Conservation (phyloP, 2,329 filamentous ascomycete genomes). For the Albophoma yamanashiensis region DNA sequence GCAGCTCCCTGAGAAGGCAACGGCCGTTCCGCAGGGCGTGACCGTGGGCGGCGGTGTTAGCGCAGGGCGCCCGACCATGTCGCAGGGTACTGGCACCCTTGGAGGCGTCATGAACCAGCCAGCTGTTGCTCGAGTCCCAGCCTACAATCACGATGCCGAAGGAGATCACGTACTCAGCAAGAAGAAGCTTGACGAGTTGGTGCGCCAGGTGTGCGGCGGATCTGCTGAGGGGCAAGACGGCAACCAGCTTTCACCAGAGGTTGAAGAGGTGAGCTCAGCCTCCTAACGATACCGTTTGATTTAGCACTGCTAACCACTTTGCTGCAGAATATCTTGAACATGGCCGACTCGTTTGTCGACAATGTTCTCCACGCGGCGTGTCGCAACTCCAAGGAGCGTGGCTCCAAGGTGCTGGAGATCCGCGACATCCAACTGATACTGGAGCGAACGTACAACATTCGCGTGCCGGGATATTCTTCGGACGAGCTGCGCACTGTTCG, state of each 20-base stretch:
- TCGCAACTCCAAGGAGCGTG: conserved; percentile 84
- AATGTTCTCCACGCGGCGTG: conserved; percentile 80
- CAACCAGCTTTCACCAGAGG: conserved; percentile 77
- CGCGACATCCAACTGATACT: conserved; percentile 76
- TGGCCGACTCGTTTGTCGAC: conserved; percentile 93
- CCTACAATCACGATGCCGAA: conserved; percentile 81
- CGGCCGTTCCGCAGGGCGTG: conserved; percentile 63
- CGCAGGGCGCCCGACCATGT: conserved; percentile 69
- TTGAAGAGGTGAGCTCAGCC: conserved; percentile 70
- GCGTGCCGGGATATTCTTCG: conserved; percentile 86
- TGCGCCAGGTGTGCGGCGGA: conserved; percentile 83
- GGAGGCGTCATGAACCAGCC: conserved; percentile 83
- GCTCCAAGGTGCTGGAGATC: conserved; percentile 81
- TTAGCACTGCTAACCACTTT: conserved; percentile 7
- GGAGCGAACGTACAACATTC: conserved; percentile 80
- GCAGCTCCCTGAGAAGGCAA: conserved; percentile 56
- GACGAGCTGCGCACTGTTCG: conserved; percentile 91
- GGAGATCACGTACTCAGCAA: conserved; percentile 92
- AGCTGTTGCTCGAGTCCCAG: conserved; percentile 68
- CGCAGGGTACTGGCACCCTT: conserved; percentile 63
- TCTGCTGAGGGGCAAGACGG: conserved; percentile 61
- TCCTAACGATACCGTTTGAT: not conserved
- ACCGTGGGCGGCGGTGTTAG: conserved; percentile 51
- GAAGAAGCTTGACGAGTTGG: conserved; percentile 92
- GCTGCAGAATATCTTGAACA: conserved; percentile 67